phyloP scores from a whole-genome alignment of 2,329 filamentous ascomycete genomes.

The Fusarium redolens region DNA sequence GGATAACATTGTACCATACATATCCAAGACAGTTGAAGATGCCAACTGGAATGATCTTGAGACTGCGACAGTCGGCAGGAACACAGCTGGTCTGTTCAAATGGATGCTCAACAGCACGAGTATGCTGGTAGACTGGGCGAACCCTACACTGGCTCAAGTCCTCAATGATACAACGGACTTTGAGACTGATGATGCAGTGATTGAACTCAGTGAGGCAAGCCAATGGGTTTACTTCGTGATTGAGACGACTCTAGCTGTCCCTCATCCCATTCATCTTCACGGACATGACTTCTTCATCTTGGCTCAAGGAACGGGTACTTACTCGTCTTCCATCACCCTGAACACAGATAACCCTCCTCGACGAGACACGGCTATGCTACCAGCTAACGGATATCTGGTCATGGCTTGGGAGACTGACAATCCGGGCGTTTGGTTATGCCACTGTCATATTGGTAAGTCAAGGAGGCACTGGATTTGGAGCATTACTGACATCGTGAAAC shows the following conservation, averaged over 20 bases:
- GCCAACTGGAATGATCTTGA: conserved; percentile 37
- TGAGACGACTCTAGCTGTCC: conserved; percentile 35
- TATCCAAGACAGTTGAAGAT: conserved; percentile 48
- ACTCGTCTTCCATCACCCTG: conserved; percentile 6
- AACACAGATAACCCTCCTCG: conserved; percentile 59
- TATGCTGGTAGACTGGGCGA: conserved; percentile 12
- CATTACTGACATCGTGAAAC: neutral
- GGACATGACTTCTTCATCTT: conserved; percentile 51
- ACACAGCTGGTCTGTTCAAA: conserved; percentile 6
- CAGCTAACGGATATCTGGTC: conserved; percentile 57
- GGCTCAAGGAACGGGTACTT: conserved; percentile 36
- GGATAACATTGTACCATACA: conserved; percentile 49
- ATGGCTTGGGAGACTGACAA: conserved; percentile 63
- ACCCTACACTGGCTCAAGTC: conserved; percentile 5
- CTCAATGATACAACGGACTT: neutral
- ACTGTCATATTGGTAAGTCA: conserved; percentile 57
- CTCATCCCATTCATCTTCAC: conserved; percentile 53
- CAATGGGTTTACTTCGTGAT: conserved; percentile 49
- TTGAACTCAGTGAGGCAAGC: conserved; percentile 42
- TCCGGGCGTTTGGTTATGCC: conserved; percentile 62
- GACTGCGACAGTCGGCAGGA: conserved; percentile 3
- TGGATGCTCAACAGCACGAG: conserved; percentile 20
- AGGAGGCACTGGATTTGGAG: accelerated
- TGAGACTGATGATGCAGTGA: conserved; percentile 36
- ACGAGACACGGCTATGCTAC: conserved; percentile 63